Evolutionary conservation across 306 rosid genomes (phyloP).

Genomic region (Begonia masoniana): DNA sequence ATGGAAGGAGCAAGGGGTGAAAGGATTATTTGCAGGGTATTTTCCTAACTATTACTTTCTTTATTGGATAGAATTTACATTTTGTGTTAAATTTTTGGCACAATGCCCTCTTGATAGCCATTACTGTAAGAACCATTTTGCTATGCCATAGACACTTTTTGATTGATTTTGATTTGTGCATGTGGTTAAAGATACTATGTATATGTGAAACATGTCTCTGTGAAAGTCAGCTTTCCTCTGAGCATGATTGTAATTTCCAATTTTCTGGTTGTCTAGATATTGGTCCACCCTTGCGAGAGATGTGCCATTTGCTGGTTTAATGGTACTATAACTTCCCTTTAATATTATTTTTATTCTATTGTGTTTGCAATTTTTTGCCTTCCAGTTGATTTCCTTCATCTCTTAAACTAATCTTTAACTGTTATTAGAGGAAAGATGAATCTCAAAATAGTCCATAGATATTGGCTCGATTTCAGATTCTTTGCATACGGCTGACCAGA

Average conservation of each 20-base stretch:
- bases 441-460: neutral
- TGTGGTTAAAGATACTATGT: too few species aligned
- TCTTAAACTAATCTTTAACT: too few species aligned
- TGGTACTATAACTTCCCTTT: constrained; percentile 27
- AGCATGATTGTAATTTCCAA: constrained; percentile 6
- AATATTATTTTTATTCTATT: neutral
- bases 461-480: neutral
- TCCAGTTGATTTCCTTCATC: too few species aligned
- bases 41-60: constrained; percentile 1
- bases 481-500: neutral
- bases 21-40: constrained; percentile 88
- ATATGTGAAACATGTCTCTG: too few species aligned
- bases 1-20: constrained; percentile 66
- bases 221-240: too few species aligned
- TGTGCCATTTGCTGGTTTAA: constrained; percentile 86
- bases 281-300: constrained; percentile 86
- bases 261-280: constrained; percentile 42
- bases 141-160: too few species aligned
- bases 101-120: too few species aligned
- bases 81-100: too few species aligned
- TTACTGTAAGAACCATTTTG: too few species aligned
- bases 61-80: too few species aligned
- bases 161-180: too few species aligned
- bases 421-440: neutral
- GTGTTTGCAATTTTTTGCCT: too few species aligned